Conservation (phyloP, 768 basidiomycete species). For the Lyophyllum decastes region DNA sequence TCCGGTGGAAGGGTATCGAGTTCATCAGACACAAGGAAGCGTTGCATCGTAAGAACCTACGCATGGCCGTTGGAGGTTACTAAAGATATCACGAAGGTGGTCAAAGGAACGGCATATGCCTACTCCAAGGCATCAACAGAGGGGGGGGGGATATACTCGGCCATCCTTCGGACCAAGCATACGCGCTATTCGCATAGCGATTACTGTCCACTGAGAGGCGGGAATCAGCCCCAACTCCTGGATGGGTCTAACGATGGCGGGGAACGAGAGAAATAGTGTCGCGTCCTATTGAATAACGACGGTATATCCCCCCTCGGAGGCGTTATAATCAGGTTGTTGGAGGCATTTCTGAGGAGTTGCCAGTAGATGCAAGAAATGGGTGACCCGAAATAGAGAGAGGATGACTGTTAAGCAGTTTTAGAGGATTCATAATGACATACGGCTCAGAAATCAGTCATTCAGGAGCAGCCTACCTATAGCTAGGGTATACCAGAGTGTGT, state of each 20-base stretch:
- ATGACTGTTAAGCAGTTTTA: slow-evolving; percentile 25
- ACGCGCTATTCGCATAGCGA: slow-evolving; percentile 11
- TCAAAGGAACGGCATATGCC: slow-evolving; percentile 14
- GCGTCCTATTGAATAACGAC: not conserved
- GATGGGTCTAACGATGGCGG: not conserved
- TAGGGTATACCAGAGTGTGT: not conserved
- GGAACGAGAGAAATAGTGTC: not conserved
- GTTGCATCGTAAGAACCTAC: not conserved
- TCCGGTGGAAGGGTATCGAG: slow-evolving; percentile 5
- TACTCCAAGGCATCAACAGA: slow-evolving; percentile 1
- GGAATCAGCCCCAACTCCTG: slow-evolving; percentile 11
- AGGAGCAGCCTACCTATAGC: not conserved
- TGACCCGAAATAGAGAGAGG: slow-evolving; percentile 19
- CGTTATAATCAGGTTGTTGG: slow-evolving; percentile 27
- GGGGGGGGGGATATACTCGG: not conserved
- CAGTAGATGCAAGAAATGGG: slow-evolving; percentile 22
- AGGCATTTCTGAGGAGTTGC: slow-evolving; percentile 24
- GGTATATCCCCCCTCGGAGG: slow-evolving; percentile 8
- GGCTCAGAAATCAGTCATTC: slow-evolving; percentile 1
- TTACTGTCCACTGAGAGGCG: slow-evolving; percentile 4
- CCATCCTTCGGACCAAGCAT: slow-evolving; percentile 16
- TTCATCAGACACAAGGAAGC: not conserved
- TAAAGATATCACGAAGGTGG: slow-evolving; percentile 12
- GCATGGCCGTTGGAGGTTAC: slow-evolving; percentile 12
- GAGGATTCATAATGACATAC: slow-evolving; percentile 5